Conservation (phyloP, 495 filamentous ascomycete genomes). For the Penicillium roqueforti region DNA sequence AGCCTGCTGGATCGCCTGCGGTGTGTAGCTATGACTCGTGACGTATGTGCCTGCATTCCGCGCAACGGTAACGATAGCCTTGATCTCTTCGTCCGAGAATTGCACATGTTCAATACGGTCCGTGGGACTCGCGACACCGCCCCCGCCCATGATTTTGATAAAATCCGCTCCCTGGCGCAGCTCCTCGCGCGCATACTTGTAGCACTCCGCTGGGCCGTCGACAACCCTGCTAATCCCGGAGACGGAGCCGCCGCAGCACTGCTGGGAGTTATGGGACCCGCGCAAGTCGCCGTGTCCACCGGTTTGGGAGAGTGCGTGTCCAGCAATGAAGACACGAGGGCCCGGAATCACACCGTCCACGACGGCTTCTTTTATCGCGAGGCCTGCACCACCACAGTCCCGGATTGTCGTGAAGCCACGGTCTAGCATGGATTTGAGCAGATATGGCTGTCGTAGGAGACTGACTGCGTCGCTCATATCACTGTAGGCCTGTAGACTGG, state of each 20-base stretch:
- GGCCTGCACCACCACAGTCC: conserved; percentile 48
- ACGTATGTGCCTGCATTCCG: conserved; percentile 47
- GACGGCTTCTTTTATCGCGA: conserved; percentile 47
- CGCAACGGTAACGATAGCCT: conserved; percentile 45
- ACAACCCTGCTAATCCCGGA: conserved; percentile 36
- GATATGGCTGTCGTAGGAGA: conserved; percentile 16
- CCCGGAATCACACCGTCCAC: conserved; percentile 44
- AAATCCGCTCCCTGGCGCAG: conserved; percentile 50
- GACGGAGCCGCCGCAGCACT: conserved; percentile 38
- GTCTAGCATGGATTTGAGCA: conserved; percentile 39
- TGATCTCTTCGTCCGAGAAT: conserved; percentile 51
- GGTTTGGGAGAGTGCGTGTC: conserved; percentile 45
- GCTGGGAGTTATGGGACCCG: conserved; percentile 21
- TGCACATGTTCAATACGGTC: conserved; percentile 48
- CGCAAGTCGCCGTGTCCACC: conserved; percentile 52
- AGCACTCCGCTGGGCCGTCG: conserved; percentile 48
- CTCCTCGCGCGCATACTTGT: conserved; percentile 46
- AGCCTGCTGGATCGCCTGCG: conserved; percentile 46
- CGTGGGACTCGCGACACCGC: conserved; percentile 49
- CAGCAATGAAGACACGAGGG: conserved; percentile 43
- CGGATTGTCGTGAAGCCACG: conserved; percentile 52
- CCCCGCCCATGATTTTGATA: conserved; percentile 55
- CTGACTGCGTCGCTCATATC: conserved; percentile 20
- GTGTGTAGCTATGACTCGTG: conserved; percentile 53
- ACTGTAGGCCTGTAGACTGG: conserved; percentile 19